These are phyloP conservation scores for Microdochium paspali DNA, from an alignment of 2,329 filamentous ascomycete species.

Conservation along the genomic window DNA sequence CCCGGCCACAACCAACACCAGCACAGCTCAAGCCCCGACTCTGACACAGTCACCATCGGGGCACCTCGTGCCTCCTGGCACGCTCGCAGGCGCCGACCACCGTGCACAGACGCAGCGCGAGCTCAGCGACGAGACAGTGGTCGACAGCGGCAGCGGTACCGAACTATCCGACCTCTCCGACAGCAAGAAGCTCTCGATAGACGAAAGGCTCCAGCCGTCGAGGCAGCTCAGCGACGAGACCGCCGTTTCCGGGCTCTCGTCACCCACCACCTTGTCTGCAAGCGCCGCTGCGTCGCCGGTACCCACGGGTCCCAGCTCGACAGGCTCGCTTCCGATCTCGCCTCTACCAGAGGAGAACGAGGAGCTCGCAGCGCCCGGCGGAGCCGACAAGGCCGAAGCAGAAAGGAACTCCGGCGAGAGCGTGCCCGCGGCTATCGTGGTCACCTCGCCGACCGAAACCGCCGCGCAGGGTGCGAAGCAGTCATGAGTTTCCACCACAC, in stretches of 20 bases:
- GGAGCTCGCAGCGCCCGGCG: too few relatives aligned
- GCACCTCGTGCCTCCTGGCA: constrained; percentile 2
- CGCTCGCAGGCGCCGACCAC: constrained; percentile 8
- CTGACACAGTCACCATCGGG: constrained; percentile 3
- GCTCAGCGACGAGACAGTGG: constrained; percentile 18
- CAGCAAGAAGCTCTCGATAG: not conserved
- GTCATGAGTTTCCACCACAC: too few relatives aligned
- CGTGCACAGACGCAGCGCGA: constrained; percentile 12
- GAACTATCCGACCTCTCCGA: not conserved
- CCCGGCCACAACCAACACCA: not conserved
- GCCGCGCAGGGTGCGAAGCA: not conserved
- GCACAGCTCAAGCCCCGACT: constrained; percentile 1
- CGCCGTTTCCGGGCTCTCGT: not conserved
- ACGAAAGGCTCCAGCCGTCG: not conserved
- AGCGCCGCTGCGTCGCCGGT: not conserved
- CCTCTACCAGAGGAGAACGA: not conserved
- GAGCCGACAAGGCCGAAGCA: not conserved
- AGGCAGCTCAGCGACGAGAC: not conserved
- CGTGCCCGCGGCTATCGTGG: not conserved
- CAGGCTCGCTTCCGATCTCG: not conserved
- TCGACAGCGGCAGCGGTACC: constrained; percentile 11
- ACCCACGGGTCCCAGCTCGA: not conserved
- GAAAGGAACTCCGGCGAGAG: not conserved
- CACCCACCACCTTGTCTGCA: not conserved
- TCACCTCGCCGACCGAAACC: not conserved